Evolutionary conservation across 352 stramenopile species (phyloP).

Genomic region (Phytopythium montanum): DNA sequence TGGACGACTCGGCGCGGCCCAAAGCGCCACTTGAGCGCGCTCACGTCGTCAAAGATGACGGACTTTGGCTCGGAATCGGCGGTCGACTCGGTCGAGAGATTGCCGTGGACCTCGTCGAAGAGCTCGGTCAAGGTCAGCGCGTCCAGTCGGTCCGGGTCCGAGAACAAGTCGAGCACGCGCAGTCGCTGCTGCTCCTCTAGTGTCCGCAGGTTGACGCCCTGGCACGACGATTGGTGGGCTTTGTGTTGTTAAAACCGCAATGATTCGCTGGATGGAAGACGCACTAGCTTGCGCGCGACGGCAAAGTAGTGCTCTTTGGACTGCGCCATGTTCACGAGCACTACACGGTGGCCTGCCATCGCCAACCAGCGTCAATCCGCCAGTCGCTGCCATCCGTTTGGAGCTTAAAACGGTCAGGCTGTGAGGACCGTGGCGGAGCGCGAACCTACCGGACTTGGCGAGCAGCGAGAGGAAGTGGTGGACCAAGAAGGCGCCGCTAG

Average conservation of each 20-base stretch:
- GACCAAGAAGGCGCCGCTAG: slow-evolving; percentile 52
- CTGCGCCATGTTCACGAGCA: slow-evolving; percentile 44
- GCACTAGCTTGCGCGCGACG: slow-evolving; percentile 66
- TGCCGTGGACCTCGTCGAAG: slow-evolving; percentile 29
- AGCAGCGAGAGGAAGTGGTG: slow-evolving; percentile 74
- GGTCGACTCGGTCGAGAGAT: not conserved
- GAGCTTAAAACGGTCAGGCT: no score
- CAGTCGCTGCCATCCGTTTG: no score
- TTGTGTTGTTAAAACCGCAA: no score
- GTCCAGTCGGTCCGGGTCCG: slow-evolving; percentile 8
- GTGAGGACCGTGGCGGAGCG: not conserved
- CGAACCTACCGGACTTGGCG: slow-evolving; percentile 59
- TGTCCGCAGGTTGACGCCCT: slow-evolving; percentile 53
- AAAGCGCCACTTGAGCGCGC: slow-evolving; percentile 56
- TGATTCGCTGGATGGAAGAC: not conserved
- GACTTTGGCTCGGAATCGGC: slow-evolving; percentile 16
- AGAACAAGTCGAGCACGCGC: slow-evolving; percentile 37
- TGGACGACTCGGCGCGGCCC: slow-evolving; percentile 32
- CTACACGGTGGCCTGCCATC: slow-evolving; percentile 50
- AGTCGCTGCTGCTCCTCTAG: slow-evolving; percentile 32
- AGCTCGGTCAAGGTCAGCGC: slow-evolving; percentile 15
- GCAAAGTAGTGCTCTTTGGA: slow-evolving; percentile 55
- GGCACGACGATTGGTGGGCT: no score
- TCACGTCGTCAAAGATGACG: slow-evolving; percentile 65
- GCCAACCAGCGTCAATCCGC: no score